Percentiles rank a stretch among this genome's conserved stretches.
These are phyloP conservation scores for Saccharomyces pastorianus DNA, from an alignment of 1,139 yeast genomes.

Conservation along the genomic window DNA sequence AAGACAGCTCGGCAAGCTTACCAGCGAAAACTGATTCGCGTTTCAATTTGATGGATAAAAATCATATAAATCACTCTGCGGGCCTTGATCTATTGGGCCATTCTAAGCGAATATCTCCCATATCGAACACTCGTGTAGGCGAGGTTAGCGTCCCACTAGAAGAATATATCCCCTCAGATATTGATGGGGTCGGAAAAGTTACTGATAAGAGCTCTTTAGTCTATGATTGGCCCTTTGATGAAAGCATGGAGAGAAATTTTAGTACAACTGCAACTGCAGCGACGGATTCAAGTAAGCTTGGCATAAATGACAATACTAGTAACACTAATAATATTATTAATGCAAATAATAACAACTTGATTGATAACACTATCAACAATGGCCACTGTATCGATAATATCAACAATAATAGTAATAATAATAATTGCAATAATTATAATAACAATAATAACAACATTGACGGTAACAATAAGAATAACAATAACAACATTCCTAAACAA, in stretches of 20 bases:
- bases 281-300: background rate
- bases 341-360: too few species aligned
- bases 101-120: conserved; percentile 25
- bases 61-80: conserved; percentile 10
- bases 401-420: too few species aligned
- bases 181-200: conserved; percentile 29
- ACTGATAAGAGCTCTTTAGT: conserved; percentile 19
- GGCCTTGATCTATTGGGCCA: conserved; percentile 28
- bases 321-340: background rate
- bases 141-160: conserved; percentile 40
- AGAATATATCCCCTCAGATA: conserved; percentile 35
- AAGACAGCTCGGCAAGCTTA: background rate
- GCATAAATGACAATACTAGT: background rate
- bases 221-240: conserved; percentile 16
- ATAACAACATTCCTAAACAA: conserved; percentile 1
- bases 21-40: conserved; percentile 22
- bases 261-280: conserved; percentile 4
- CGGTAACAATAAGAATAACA: background rate
- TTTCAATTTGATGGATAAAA: conserved; percentile 8
- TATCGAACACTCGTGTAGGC: conserved; percentile 34
- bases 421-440: background rate
- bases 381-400: background rate
- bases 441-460: background rate
- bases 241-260: conserved; percentile 3
- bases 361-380: too few species aligned